Base-by-base conservation (phyloP, 768 basidiomycete species). In the Leccinum sublutescens region DNA sequence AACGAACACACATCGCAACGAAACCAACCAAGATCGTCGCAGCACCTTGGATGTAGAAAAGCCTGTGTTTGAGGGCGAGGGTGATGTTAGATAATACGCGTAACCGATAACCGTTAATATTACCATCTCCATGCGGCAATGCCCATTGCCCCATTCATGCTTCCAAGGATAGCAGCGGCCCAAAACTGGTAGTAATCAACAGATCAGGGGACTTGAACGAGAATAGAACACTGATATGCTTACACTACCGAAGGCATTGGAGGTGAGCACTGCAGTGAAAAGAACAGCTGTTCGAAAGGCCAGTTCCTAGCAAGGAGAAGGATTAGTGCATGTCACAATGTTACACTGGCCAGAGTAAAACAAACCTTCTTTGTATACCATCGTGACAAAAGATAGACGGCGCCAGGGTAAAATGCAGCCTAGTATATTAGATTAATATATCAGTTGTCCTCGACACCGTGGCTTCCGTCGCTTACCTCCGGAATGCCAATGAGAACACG, bases 61-160 rank as follows among this genome's bases (percentile, higher is more conserved):
- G 40, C 40, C 40, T 43, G 40, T 10, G n/a, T 43, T 38, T 2
- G 17, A n/a, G 40, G 17, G 17, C 7, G 17, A 38, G 15, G 15
- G 38, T 3, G 8, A 43, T n/a, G n/a, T 43, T 43, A 43, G 40
- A 43, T n/a, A 19, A n/a, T 4, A 38, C 17, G 36, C 17, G n/a
- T 43, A 43, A 43, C 10, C 2, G 3, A 43, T 4, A n/a, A n/a
- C 10, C n/a, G 4, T 43, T 5, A 3, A 15, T 60, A 76, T 54
- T 57, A 84, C 85, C 85, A 91, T 77, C 85, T 70, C 89, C 89
- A 91, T 23, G 84, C 87, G 25, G 84, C 71, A 47, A 88, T 86
- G 1, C 87, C 87, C 25, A 80, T 75, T 55, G 75, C 78, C 2
- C 86, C 88, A 56, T 91, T 82, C 87, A 91, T 87, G 50, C 78